Conservation (phyloP, 352 stramenopile species). For the Peronospora destructor region DNA sequence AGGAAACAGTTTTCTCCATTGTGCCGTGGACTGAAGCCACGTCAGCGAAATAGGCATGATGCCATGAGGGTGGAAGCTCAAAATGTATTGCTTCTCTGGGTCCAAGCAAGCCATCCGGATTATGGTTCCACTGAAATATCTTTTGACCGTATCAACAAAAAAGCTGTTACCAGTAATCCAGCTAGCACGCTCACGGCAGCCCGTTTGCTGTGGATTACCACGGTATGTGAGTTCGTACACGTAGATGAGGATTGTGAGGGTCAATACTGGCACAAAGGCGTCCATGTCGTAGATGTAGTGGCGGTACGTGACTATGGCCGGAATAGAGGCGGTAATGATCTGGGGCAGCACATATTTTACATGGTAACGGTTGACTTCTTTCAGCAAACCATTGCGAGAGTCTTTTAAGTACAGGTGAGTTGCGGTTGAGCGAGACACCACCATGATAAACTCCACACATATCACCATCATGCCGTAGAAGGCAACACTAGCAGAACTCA, state of each 20-base stretch:
- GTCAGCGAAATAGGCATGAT: conserved; percentile 69
- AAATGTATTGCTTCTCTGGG: conserved; percentile 54
- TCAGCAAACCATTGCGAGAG: conserved; percentile 38
- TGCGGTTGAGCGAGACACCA: conserved; percentile 49
- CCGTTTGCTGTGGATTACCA: conserved; percentile 56
- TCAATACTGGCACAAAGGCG: conserved; percentile 33
- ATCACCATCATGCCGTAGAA: conserved; percentile 36
- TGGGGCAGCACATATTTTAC: conserved; percentile 55
- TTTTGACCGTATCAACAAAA: conserved; percentile 49
- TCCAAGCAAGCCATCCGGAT: conserved; percentile 53
- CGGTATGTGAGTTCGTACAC: conserved; percentile 63
- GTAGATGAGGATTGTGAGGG: conserved; percentile 51
- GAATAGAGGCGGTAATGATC: conserved; percentile 32
- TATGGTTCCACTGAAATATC: conserved; percentile 63
- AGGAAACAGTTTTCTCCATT: conserved; percentile 64
- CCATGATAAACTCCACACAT: conserved; percentile 46
- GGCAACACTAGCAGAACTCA: conserved; percentile 28
- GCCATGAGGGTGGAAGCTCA: conserved; percentile 76
- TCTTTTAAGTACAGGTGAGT: conserved; percentile 57
- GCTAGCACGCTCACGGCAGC: conserved; percentile 37
- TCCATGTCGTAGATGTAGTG: conserved; percentile 49
- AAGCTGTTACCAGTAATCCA: conserved; percentile 39
- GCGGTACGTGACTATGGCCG: conserved; percentile 35
- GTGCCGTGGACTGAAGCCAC: conserved; percentile 70
- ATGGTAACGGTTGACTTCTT: conserved; percentile 40